phyloP scores from a whole-genome alignment of 139 green algal genomes.

The Chlamydomonas urium region DNA sequence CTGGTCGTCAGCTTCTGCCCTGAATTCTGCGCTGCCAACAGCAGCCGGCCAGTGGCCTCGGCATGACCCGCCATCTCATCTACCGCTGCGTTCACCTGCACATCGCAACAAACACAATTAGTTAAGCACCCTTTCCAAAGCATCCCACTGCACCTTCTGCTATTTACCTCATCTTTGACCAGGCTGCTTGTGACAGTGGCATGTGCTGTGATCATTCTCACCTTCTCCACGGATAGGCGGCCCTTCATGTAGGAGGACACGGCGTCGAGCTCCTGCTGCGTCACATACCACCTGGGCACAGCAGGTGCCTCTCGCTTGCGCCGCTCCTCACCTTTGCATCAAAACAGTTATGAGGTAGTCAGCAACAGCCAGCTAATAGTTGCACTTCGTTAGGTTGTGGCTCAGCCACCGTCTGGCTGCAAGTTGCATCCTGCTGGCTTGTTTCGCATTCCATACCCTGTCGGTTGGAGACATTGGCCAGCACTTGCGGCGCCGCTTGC shows the following conservation, averaged over 20 bases:
- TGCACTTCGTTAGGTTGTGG: not conserved
- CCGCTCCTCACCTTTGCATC: not conserved
- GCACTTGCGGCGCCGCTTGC: not conserved
- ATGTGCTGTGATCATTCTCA: no score
- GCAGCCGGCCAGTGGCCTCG: conserved; percentile 40
- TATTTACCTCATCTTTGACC: no score
- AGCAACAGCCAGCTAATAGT: not conserved
- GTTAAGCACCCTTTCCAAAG: no score
- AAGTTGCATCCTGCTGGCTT: not conserved
- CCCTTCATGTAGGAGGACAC: conserved; percentile 62
- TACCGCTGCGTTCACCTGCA: conserved; percentile 67
- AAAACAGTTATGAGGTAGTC: not conserved
- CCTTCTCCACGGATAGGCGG: conserved; percentile 60
- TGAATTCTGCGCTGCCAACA: conserved; percentile 24
- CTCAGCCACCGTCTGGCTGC: not conserved
- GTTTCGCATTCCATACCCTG: not conserved
- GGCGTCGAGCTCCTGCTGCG: conserved; percentile 47
- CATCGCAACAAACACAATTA: not conserved
- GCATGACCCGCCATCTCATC: conserved; percentile 58
- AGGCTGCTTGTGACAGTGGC: no score
- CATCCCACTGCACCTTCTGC: no score
- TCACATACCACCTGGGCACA: conserved; percentile 55
- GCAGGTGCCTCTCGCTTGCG: not conserved
- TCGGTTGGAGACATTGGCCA: not conserved
- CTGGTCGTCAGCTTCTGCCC: conserved; percentile 34